Conservation (phyloP, 1,284 basidiomycete genomes). For the Melampsora larici-populina region DNA sequence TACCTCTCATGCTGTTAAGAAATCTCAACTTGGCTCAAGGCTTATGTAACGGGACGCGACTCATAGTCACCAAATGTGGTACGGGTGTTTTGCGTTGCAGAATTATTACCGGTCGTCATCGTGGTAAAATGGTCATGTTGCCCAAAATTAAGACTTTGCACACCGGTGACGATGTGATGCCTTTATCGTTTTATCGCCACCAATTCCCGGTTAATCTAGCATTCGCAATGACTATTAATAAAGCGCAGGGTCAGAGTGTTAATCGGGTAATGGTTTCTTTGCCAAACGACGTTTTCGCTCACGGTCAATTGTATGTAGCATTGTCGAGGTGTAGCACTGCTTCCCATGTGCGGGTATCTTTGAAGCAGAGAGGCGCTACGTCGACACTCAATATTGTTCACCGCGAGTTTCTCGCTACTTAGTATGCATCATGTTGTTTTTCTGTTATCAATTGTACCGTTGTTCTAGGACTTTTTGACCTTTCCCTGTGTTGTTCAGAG, state of each 20-base stretch:
- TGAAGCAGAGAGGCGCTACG: too few species aligned
- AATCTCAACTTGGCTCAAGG: not conserved
- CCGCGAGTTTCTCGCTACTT: too few species aligned
- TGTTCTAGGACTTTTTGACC: too few species aligned
- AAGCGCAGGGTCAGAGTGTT: constrained; percentile 58
- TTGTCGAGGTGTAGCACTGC: too few species aligned
- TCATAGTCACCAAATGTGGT: not conserved
- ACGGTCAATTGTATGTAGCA: constrained; percentile 59
- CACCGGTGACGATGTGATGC: constrained; percentile 36
- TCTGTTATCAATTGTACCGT: too few species aligned
- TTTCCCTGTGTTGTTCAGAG: too few species aligned
- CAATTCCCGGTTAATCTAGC: constrained; percentile 57
- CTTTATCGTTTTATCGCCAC: constrained; percentile 49
- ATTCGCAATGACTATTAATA: constrained; percentile 58
- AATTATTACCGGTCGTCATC: not conserved
- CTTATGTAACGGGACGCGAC: constrained; percentile 15
- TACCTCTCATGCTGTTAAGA: not conserved
- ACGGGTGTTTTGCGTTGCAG: not conserved
- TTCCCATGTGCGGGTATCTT: too few species aligned
- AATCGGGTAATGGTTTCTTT: constrained; percentile 53
- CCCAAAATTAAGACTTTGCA: constrained; percentile 1
- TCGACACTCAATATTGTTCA: too few species aligned
- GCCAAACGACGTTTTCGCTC: constrained; percentile 55
- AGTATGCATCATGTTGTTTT: too few species aligned
- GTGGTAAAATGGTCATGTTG: not conserved